Evolutionary conservation across 768 basidiomycete species (phyloP), one percentile per base, ranked within the genome.

Genomic region (Cystobasidium onofrii): DNA sequence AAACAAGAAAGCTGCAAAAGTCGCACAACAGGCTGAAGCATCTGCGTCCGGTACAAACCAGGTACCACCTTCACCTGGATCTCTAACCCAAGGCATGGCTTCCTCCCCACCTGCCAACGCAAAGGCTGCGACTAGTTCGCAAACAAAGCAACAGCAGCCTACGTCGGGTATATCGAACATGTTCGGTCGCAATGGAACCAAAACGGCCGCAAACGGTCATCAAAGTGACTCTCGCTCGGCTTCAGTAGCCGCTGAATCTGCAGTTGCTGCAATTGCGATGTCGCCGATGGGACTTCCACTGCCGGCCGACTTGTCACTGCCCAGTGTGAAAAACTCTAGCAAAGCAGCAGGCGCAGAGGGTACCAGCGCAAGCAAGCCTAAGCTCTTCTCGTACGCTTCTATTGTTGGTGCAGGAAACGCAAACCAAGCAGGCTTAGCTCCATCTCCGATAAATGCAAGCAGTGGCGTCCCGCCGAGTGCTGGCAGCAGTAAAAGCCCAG

Each of bases 1-100:
- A 67, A 67, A 67, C 65, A 67, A 67, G 65, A 67, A 67, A 50
- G 65, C 65, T 31, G 41, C 65, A 23, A 67, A 67, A 33, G 34
- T 20, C 20, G 34, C 25, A 36, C 34, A 34, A 17, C 63, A 64
- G 23, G 31, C 39, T 2, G 63, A 64, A 34, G 34, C 31, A 15
- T 18, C 46, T 50, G 18, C 9, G 3, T 17, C 12, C 20, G 46
- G 46, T 15, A 4, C 46, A 9, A 50, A 20, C n/a, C 46, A 50
- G n/a, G 46, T 50, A 4, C 46, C 46, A 17, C n/a, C 18, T 50
- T 50, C 46, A 50, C 46, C 46, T 50, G 46, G 46, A 15, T 15
- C 46, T n/a, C 4, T 20, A 7, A n/a, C 46, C 9, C 46, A 50
- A 50, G 46, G 46, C 12, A 15, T 50, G 15, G 46, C 46, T 12